phyloP scores from a whole-genome alignment of 2,329 filamentous ascomycete genomes.

The Pseudogymnoascus sp. region DNA sequence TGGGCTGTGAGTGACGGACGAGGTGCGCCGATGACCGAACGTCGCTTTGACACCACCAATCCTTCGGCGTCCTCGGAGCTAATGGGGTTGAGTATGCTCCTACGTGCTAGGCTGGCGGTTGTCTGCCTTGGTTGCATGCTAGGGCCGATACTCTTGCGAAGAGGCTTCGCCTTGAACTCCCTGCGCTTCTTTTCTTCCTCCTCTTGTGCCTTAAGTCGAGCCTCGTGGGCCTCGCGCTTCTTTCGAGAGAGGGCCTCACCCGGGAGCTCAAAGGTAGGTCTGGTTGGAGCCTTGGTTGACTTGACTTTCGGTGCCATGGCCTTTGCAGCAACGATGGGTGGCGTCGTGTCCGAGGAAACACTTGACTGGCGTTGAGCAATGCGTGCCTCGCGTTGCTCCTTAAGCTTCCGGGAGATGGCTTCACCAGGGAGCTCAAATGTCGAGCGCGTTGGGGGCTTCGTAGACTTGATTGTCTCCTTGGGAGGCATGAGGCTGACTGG shows the following conservation, averaged over 20 bases:
- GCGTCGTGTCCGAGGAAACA: constrained; percentile 26
- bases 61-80: constrained; percentile 15
- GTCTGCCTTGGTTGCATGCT: constrained; percentile 44
- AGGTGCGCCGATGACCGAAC: constrained; percentile 25
- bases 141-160: constrained; percentile 36
- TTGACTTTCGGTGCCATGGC: constrained; percentile 38
- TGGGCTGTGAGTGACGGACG: constrained; percentile 29
- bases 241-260: constrained; percentile 46
- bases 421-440: constrained; percentile 57
- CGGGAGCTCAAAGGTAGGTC: constrained; percentile 53
- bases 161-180: constrained; percentile 55
- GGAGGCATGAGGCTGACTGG: constrained; percentile 33
- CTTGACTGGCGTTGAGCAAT: constrained; percentile 31
- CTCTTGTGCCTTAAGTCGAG: constrained; percentile 47
- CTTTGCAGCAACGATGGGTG: constrained; percentile 30
- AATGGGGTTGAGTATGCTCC: constrained; percentile 24
- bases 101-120: constrained; percentile 47
- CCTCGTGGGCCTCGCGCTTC: constrained; percentile 47
- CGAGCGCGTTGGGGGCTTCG: constrained; percentile 45
- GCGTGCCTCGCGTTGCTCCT: constrained; percentile 51
- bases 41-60: constrained; percentile 21
- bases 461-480: constrained; percentile 42
- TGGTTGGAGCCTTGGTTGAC: constrained; percentile 44
- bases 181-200: constrained; percentile 52
- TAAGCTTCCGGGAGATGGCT: constrained; percentile 48